Conservation (phyloP, 208 protist genomes). For the Naegleria lovaniensis region DNA sequence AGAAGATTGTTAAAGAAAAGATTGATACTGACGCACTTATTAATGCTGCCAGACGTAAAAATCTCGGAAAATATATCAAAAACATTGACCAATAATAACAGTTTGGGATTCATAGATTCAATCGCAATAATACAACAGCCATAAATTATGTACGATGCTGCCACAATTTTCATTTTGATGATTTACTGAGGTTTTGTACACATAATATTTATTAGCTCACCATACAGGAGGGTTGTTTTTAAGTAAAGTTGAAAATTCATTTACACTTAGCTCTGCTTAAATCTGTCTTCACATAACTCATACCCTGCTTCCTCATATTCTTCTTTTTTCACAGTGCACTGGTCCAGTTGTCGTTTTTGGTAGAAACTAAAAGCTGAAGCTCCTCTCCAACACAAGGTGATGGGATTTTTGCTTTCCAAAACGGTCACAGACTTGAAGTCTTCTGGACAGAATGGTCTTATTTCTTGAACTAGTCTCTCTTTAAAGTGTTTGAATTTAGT, state of each 20-base stretch:
- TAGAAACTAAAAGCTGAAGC: neutral
- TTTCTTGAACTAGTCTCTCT: neutral
- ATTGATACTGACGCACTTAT: neutral
- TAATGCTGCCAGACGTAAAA: neutral
- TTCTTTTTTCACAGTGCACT: neutral
- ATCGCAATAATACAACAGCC: too few relatives aligned
- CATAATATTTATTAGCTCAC: too few relatives aligned
- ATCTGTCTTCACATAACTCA: slow-evolving; percentile 2
- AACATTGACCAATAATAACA: neutral
- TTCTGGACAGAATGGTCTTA: neutral
- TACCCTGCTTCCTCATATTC: slow-evolving; percentile 19
- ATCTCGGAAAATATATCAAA: neutral
- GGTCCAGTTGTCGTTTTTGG: neutral
- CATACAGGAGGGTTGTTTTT: too few relatives aligned
- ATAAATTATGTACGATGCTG: too few relatives aligned
- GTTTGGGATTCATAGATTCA: neutral
- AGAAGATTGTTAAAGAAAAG: neutral
- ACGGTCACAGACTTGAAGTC: neutral
- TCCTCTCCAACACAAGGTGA: neutral
- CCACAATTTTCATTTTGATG: too few relatives aligned
- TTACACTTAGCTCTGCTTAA: neutral
- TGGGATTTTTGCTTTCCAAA: neutral
- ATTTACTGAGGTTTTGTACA: too few relatives aligned
- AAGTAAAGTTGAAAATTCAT: too few relatives aligned
- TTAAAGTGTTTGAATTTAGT: neutral